These are phyloP conservation scores for Populus hybrid DNA, from an alignment of 441 rosid genomes.

Conservation along the genomic window DNA sequence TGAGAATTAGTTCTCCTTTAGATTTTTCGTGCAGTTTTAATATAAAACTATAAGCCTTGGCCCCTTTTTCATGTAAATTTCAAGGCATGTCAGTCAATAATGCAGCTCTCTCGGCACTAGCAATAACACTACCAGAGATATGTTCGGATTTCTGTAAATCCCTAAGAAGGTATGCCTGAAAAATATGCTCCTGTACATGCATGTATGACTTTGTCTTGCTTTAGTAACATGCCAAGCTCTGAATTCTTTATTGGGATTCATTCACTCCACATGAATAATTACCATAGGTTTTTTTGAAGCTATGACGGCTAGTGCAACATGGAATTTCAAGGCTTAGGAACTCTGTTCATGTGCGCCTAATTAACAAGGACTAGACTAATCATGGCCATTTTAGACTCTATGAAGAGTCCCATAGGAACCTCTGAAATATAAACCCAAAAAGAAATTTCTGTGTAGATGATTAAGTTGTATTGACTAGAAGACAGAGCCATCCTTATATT, in stretches of 20 bases:
- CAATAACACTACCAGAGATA: conserved; percentile 24
- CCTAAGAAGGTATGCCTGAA: conserved; percentile 48
- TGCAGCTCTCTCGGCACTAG: conserved; percentile 16
- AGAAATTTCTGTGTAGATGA: too few relatives aligned
- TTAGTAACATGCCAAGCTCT: conserved; percentile 75
- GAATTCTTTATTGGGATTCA: conserved; percentile 83
- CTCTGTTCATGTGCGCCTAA: conserved; percentile 27
- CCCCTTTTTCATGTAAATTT: conserved; percentile 23
- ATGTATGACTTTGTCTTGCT: conserved; percentile 60
- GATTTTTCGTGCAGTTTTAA: conserved; percentile 53
- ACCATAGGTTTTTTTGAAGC: conserved; percentile 12
- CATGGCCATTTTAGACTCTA: conserved; percentile 23
- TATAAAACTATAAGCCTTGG: conserved; percentile 9
- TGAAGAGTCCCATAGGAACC: too few relatives aligned
- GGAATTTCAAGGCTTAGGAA: conserved; percentile 17
- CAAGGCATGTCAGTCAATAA: conserved; percentile 41
- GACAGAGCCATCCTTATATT: too few relatives aligned
- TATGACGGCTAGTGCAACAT: conserved; percentile 13
- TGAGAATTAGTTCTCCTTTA: conserved; percentile 36
- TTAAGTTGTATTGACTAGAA: background rate
- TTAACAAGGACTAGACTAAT: conserved; percentile 25
- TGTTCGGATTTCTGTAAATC: conserved; percentile 43
- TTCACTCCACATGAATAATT: conserved; percentile 31
- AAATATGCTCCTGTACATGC: conserved; percentile 41
- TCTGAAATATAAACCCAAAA: too few relatives aligned